Conservation (phyloP, 139 green algal species). For the Haematococcus lacustris region DNA sequence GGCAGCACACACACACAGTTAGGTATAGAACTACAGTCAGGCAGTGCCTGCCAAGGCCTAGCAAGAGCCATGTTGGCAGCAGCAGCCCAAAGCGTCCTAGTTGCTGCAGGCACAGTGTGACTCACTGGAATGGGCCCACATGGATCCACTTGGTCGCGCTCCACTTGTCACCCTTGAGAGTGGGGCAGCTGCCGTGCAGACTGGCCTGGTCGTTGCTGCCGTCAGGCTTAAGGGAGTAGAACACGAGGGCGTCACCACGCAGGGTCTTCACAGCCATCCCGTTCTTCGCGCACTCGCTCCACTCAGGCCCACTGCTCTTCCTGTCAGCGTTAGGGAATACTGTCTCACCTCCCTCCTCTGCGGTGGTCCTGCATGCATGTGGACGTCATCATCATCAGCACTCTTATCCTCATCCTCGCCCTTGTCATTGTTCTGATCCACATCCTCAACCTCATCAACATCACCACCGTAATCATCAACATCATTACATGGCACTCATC, state of each 20-base stretch:
- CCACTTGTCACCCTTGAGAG: conserved; percentile 52
- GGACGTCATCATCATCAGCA: too few species aligned
- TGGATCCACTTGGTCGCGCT: conserved; percentile 85
- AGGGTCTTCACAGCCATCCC: conserved; percentile 49
- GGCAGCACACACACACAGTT: too few species aligned
- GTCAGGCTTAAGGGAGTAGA: conserved; percentile 51
- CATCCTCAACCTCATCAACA: too few species aligned
- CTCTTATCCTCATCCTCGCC: too few species aligned
- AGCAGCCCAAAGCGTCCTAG: too few species aligned
- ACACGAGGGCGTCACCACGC: conserved; percentile 52
- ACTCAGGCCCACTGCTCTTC: conserved; percentile 28
- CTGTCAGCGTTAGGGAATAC: conserved; percentile 50
- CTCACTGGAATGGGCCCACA: conserved; percentile 38
- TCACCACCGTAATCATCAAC: too few species aligned
- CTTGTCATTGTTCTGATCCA: too few species aligned
- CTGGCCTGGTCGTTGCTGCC: conserved; percentile 26
- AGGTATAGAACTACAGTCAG: too few species aligned
- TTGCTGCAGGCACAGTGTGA: too few species aligned
- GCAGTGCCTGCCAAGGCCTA: too few species aligned
- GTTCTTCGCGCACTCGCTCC: conserved; percentile 48
- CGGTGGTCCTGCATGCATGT: conserved; percentile 28
- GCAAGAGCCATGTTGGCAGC: too few species aligned
- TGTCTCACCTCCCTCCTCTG: conserved; percentile 57
- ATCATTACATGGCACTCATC: too few species aligned
- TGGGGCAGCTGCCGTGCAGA: conserved; percentile 55